These are phyloP conservation scores for Earliella scabrosa DNA, from an alignment of 1,284 basidiomycete species.

Conservation along the genomic window DNA sequence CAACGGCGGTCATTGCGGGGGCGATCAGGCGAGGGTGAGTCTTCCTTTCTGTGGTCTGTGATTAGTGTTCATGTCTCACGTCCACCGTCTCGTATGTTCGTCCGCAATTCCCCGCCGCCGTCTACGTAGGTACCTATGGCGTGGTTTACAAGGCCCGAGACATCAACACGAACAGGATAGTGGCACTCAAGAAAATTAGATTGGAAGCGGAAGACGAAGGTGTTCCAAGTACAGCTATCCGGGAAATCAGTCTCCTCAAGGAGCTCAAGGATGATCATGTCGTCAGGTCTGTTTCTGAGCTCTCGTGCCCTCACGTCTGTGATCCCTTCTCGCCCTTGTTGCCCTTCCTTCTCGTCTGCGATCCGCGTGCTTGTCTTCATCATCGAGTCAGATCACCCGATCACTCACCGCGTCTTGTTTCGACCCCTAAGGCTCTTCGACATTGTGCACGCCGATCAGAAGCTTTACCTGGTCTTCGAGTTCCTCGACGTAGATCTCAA, in stretches of 20 bases:
- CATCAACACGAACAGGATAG: slow-evolving; percentile 75
- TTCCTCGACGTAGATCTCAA: slow-evolving; percentile 95
- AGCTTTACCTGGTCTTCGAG: slow-evolving; percentile 97
- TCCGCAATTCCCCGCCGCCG: background rate
- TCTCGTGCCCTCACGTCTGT: background rate
- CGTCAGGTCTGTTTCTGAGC: slow-evolving; percentile 67
- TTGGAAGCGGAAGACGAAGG: slow-evolving; percentile 98
- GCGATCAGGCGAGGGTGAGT: slow-evolving; percentile 36
- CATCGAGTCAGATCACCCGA: slow-evolving; percentile 7
- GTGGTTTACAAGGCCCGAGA: slow-evolving; percentile 96
- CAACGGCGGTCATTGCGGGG: background rate
- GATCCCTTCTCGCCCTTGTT: slow-evolving; percentile 14
- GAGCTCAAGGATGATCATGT: slow-evolving; percentile 97
- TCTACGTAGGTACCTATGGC: slow-evolving; percentile 88
- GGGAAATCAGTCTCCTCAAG: slow-evolving; percentile 96
- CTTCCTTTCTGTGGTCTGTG: background rate
- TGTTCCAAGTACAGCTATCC: slow-evolving; percentile 95
- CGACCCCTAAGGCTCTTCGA: slow-evolving; percentile 80
- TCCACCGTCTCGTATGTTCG: background rate
- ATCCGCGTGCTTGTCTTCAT: slow-evolving; percentile 3
- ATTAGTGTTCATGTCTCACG: slow-evolving; percentile 5
- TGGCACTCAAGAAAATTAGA: slow-evolving; percentile 97
- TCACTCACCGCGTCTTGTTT: slow-evolving; percentile 8
- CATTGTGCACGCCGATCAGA: slow-evolving; percentile 96
- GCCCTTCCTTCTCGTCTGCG: slow-evolving; percentile 5